phyloP scores from a whole-genome alignment of 2,329 filamentous ascomycete genomes.

The Fusarium piperis region DNA sequence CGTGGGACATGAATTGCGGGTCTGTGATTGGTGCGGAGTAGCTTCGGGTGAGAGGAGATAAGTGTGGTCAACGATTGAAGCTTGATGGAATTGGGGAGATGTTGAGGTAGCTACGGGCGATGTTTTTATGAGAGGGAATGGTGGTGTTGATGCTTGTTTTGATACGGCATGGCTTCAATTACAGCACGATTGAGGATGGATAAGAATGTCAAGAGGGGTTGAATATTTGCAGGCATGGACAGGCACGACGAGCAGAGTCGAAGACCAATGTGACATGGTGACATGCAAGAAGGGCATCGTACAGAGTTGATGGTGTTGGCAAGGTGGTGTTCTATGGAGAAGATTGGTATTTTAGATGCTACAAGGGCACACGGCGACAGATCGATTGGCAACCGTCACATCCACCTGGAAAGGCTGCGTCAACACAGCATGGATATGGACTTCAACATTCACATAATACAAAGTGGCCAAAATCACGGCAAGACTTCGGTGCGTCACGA shows the following conservation, averaged over 20 bases:
- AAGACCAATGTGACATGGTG: neutral
- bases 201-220: neutral
- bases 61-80: neutral
- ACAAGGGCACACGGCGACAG: neutral
- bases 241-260: neutral
- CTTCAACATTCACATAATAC: too few relatives aligned
- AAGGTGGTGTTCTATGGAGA: neutral
- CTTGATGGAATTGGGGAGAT: neutral
- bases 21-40: conserved; percentile 50
- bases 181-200: neutral
- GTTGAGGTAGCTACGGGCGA: neutral
- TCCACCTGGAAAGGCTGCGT: too few relatives aligned
- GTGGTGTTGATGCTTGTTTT: neutral
- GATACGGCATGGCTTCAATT: neutral
- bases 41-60: conserved; percentile 47
- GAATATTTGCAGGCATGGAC: neutral
- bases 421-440: too few relatives aligned
- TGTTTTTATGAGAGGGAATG: neutral
- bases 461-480: too few relatives aligned
- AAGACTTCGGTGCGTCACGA: too few relatives aligned
- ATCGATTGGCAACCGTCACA: too few relatives aligned
- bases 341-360: neutral
- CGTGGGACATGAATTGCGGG: conserved; percentile 40
- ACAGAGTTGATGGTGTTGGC: neutral
- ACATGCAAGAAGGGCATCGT: neutral